These are phyloP conservation scores for Aaosphaeria arxii DNA, from an alignment of 2,329 filamentous ascomycete genomes.

Conservation along the genomic window DNA sequence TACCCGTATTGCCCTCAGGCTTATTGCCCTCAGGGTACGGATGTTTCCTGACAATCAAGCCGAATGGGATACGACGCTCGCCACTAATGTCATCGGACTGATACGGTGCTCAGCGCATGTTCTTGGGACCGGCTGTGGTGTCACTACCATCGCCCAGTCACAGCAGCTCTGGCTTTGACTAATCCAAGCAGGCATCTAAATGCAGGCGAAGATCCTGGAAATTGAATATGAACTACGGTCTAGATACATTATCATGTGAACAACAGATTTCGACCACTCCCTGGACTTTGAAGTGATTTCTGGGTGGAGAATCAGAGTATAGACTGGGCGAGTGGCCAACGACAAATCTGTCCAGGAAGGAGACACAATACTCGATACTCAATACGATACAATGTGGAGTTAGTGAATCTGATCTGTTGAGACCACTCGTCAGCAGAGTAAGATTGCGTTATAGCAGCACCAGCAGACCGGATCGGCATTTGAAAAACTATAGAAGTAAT, in stretches of 20 bases:
- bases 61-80: constrained; percentile 6
- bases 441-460: too few species aligned
- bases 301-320: too few species aligned
- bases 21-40: constrained; percentile 7
- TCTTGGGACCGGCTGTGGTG: constrained; percentile 6
- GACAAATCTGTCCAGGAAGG: too few species aligned
- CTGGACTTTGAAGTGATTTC: too few species aligned
- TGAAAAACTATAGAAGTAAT: too few species aligned
- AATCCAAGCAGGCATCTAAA: constrained; percentile 8
- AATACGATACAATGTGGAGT: too few species aligned
- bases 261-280: not conserved
- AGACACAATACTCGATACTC: too few species aligned
- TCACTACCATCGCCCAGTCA: constrained; percentile 3
- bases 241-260: not conserved
- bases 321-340: too few species aligned
- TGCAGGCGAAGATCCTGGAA: constrained; percentile 1
- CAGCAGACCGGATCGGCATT: too few species aligned
- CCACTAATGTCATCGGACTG: constrained; percentile 7
- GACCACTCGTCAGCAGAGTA: too few species aligned
- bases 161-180: constrained; percentile 3
- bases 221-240: constrained; percentile 5
- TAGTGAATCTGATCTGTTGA: too few species aligned
- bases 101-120: constrained; percentile 1
- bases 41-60: constrained; percentile 7
- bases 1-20: constrained; percentile 6